phyloP scores from a whole-genome alignment of 2,329 filamentous ascomycete genomes.

The Colletotrichum costaricense region DNA sequence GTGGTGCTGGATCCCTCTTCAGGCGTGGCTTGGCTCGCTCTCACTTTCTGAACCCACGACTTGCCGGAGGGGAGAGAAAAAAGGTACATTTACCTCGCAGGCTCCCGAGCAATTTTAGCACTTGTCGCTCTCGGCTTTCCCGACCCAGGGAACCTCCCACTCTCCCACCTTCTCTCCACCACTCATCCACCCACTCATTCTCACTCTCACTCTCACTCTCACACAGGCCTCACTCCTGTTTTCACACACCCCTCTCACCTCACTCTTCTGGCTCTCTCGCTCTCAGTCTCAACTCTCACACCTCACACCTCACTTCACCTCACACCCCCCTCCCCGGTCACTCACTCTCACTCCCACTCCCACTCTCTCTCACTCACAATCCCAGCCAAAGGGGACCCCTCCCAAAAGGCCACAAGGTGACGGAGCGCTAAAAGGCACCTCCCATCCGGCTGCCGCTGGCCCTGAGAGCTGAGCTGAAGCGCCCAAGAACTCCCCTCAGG shows the following conservation, averaged over 20 bases:
- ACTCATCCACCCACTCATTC: neutral
- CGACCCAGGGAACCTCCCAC: constrained; percentile 15
- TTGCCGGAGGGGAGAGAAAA: neutral
- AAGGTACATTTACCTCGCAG: neutral
- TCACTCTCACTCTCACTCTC: neutral
- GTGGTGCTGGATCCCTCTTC: neutral
- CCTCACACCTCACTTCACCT: neutral
- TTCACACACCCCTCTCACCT: neutral
- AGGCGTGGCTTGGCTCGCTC: constrained; percentile 2
- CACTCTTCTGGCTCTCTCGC: neutral
- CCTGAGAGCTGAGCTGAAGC: neutral
- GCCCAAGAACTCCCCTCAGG: neutral
- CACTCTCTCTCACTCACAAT: neutral
- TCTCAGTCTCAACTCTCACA: neutral
- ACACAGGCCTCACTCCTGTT: neutral
- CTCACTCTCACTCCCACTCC: neutral
- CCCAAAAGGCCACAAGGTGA: neutral
- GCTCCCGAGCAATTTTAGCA: neutral
- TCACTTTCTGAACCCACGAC: neutral
- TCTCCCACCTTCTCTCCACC: neutral
- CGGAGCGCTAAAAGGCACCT: constrained; percentile 6
- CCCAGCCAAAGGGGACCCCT: neutral
- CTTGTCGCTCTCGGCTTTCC: constrained; percentile 29
- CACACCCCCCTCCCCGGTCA: neutral
- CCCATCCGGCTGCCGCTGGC: neutral